Conservation (phyloP, 1,284 basidiomycete genomes). For the Cryptococcus sp. region DNA sequence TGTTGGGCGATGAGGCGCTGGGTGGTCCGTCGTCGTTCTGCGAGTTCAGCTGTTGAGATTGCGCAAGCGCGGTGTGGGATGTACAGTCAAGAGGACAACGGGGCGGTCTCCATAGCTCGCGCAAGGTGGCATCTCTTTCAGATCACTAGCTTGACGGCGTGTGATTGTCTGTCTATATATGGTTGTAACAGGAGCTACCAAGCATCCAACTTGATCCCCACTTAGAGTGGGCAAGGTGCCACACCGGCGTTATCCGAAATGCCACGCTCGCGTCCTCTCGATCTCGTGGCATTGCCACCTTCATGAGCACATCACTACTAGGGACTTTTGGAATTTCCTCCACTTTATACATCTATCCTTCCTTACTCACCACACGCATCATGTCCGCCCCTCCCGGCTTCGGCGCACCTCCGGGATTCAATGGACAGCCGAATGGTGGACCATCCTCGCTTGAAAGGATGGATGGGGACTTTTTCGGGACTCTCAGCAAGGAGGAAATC, state of each 20-base stretch:
- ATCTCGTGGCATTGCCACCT: not conserved
- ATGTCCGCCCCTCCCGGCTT: conserved; percentile 48
- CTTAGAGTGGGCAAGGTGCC: not conserved
- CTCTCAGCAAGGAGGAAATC: conserved; percentile 45
- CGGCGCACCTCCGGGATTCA: conserved; percentile 34
- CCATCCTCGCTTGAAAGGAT: conserved; percentile 14
- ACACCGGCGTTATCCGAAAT: not conserved
- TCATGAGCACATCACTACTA: not conserved
- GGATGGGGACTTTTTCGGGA: conserved; percentile 46
- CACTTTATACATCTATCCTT: conserved; percentile 1
- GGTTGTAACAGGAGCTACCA: too few species aligned
- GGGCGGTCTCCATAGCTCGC: conserved; percentile 31
- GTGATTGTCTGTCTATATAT: too few species aligned
- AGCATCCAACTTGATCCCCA: too few species aligned
- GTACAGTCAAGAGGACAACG: conserved; percentile 42
- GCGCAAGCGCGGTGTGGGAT: too few species aligned
- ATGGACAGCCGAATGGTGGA: conserved; percentile 24
- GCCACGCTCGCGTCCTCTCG: not conserved
- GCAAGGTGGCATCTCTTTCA: conserved; percentile 24
- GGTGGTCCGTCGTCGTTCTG: conserved; percentile 79
- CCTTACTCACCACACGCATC: conserved; percentile 4
- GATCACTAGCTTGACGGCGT: too few species aligned
- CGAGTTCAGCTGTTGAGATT: too few species aligned
- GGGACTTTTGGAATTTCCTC: not conserved
- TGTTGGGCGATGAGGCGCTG: conserved; percentile 66